Evolutionary conservation across 2,329 filamentous ascomycete species (phyloP), one percentile per base, ranked within the genome.

Genomic region (Cyclaneusma minus): DNA sequence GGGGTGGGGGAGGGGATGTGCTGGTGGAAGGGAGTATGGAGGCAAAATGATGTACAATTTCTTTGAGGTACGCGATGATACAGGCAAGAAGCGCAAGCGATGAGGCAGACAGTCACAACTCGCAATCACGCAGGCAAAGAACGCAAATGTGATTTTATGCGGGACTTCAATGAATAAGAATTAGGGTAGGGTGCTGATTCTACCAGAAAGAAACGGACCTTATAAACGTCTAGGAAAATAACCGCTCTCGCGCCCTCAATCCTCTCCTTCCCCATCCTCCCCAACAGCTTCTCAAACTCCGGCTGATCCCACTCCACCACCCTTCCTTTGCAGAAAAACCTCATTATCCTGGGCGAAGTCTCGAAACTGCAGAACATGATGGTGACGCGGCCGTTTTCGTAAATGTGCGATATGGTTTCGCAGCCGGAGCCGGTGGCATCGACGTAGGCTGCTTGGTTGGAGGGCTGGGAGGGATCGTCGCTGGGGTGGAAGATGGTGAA

Each of bases 381-480:
- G 5, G 76, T 82, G 11, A 79, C 62, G 10, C 80, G 65, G 16
- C 72, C 75, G 40, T 85, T 85, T 43, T 87, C 79, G 44, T 81
- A 73, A 7, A 81, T 50, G 42, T 85, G 79, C 4, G 68, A 60
- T 33, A 85, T 74, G 3, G 79, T 85, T 53, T 87, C 80, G 42
- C 63, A 72, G 13, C 79, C 79, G 16, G 72, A 79, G 16, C 79
- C 80, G 2, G 73, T 82, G 33, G 72, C 65, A 43, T 85, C 79
- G 29, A 83, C 58, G 43, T 84, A 85, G 14, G 68, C 73, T 30
- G 62, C 64, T n/a, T 56, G 55, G 33, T 62, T 74, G 16, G n/a
- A n/a, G 64, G 57, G n/a, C n/a, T n/a, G n/a, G n/a, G n/a, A n/a
- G n/a, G n/a, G n/a, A n/a, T n/a, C n/a, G n/a, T n/a, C n/a, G n/a